A percentile compares a stretch with the other conserved stretches of the same genome.
Evolutionary conservation across 2,329 filamentous ascomycete genomes (phyloP).

Genomic region (Decorospora gaudefroyi): DNA sequence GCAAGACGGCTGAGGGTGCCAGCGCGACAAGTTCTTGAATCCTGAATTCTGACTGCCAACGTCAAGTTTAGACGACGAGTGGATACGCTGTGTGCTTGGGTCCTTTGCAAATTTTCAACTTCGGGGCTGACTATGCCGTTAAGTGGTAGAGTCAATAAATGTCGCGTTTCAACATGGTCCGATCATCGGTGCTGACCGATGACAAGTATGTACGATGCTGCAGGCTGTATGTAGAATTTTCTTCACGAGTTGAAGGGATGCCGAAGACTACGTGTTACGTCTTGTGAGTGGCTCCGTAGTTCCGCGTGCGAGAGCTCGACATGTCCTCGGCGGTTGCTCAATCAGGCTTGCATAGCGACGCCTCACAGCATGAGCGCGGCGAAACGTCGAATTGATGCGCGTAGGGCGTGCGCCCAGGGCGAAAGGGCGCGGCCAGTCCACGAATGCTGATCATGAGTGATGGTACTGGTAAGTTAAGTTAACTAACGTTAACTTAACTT

Average conservation of each 20-base stretch:
- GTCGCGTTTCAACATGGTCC: slow-evolving; percentile 8
- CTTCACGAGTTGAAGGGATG: background rate
- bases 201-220: too few species aligned
- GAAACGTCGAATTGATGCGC: slow-evolving; percentile 4
- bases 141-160: slow-evolving; percentile 29
- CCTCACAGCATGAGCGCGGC: slow-evolving; percentile 1
- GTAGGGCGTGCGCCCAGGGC: slow-evolving; percentile 20
- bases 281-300: too few species aligned
- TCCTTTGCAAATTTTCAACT: slow-evolving; percentile 28
- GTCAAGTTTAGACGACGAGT: slow-evolving; percentile 25
- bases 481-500: too few species aligned
- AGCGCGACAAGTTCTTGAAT: slow-evolving; percentile 8
- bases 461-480: too few species aligned
- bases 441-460: slow-evolving; percentile 13
- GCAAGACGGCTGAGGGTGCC: too few species aligned
- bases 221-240: slow-evolving; percentile 21
- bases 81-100: slow-evolving; percentile 30
- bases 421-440: slow-evolving; percentile 26
- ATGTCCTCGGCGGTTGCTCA: background rate
- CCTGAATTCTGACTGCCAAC: slow-evolving; percentile 5
- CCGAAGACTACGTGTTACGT: too few species aligned
- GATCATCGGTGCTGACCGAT: slow-evolving; percentile 22
- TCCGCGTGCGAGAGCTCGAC: slow-evolving; percentile 1
- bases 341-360: slow-evolving; percentile 9
- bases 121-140: slow-evolving; percentile 23